Evolutionary conservation across 768 basidiomycete genomes (phyloP).

Genomic region (Pisolithus sp.): DNA sequence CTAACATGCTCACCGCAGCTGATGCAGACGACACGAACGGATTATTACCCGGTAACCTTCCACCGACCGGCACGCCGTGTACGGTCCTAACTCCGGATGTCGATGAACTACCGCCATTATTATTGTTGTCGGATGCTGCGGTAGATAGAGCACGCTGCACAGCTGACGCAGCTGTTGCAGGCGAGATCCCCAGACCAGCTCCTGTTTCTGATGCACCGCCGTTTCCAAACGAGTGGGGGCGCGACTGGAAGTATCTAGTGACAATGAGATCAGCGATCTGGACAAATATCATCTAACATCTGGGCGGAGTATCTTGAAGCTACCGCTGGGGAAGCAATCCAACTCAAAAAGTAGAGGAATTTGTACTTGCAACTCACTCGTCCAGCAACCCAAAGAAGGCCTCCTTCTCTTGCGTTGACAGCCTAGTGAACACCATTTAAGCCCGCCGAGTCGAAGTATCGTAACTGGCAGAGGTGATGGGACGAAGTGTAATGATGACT

Average conservation of each 20-base stretch:
- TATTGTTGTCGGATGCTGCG: conserved; percentile 32
- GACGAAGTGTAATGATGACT: too few species aligned
- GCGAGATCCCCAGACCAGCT: conserved; percentile 9
- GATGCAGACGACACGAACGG: conserved; percentile 22
- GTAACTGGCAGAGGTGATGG: too few species aligned
- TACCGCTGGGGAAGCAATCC: neutral
- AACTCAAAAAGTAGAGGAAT: neutral
- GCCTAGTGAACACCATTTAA: conserved; percentile 65
- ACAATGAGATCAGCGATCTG: neutral
- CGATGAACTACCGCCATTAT: conserved; percentile 28
- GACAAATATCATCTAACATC: neutral
- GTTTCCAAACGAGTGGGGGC: conserved; percentile 54
- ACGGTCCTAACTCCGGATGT: conserved; percentile 34
- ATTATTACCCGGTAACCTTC: conserved; percentile 12
- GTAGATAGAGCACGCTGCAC: conserved; percentile 40
- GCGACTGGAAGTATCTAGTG: conserved; percentile 64
- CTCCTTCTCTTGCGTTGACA: conserved; percentile 63
- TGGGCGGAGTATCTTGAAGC: neutral
- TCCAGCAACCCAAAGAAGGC: conserved; percentile 79
- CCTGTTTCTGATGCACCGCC: conserved; percentile 14
- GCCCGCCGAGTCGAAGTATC: too few species aligned
- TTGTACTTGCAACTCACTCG: conserved; percentile 42
- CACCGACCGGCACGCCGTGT: conserved; percentile 19
- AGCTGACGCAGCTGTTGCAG: conserved; percentile 33
- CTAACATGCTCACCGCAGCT: conserved; percentile 24